Percentiles rank a stretch among this genome's conserved stretches.
Evolutionary conservation across 257 asterid genomes (phyloP).

Genomic region (Nicotiana sylvestris): DNA sequence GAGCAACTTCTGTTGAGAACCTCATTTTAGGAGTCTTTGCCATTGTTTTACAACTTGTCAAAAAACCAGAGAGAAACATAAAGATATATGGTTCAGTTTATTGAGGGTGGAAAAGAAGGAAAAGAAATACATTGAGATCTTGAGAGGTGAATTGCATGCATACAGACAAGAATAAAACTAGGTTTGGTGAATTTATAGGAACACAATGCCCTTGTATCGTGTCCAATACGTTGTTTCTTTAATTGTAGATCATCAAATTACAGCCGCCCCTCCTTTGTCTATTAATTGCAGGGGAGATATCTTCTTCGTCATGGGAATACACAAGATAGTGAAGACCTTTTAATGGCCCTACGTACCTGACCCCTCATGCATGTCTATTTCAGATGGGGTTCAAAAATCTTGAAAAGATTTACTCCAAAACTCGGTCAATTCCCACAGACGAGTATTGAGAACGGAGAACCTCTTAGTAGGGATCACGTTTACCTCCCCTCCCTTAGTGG

Average conservation of each 20-base stretch:
- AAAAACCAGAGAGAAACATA: background rate
- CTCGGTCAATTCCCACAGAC: background rate
- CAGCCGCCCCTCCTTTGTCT: conserved; percentile 22
- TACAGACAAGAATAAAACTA: background rate
- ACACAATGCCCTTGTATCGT: conserved; percentile 22
- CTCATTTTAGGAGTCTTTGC: conserved; percentile 33
- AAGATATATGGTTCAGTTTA: background rate
- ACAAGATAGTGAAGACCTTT: background rate
- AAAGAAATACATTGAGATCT: background rate
- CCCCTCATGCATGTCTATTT: background rate
- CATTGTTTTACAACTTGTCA: conserved; percentile 16
- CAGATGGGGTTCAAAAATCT: conserved; percentile 14
- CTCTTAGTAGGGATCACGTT: no score
- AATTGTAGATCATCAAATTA: conserved; percentile 1
- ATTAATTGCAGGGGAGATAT: conserved; percentile 25
- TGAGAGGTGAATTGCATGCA: conserved; percentile 2
- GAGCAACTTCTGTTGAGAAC: conserved; percentile 55
- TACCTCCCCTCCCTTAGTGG: no score
- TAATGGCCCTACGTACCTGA: background rate
- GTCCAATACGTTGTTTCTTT: conserved; percentile 22
- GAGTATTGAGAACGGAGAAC: no score
- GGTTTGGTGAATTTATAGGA: conserved; percentile 21
- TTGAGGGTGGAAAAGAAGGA: background rate
- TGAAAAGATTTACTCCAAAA: conserved; percentile 7
- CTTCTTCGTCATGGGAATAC: background rate